phyloP scores from a whole-genome alignment of 768 basidiomycete genomes.

The Phallus indusiatus region DNA sequence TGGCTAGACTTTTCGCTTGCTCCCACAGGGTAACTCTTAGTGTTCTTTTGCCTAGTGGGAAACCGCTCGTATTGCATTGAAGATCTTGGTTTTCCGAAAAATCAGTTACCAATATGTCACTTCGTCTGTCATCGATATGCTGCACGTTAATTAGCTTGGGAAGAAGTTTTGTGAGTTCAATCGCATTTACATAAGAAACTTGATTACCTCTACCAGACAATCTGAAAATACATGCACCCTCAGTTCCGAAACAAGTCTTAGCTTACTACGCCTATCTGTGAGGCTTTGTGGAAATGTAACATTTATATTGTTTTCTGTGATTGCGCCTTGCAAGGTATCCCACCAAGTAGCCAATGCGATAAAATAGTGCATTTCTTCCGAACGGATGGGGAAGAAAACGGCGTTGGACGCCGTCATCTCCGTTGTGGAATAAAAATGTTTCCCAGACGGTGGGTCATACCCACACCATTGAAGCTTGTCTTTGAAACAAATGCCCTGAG shows the following conservation, averaged over 20 bases:
- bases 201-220: conserved; percentile 8
- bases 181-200: neutral
- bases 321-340: neutral
- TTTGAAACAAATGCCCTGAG: conserved; percentile 6
- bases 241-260: neutral
- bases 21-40: conserved; percentile 45
- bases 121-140: conserved; percentile 1
- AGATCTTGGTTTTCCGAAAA: conserved; percentile 46
- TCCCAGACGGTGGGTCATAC: conserved; percentile 4
- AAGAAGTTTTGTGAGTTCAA: neutral
- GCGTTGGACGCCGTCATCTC: neutral
- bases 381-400: neutral
- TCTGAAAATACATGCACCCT: conserved; percentile 2
- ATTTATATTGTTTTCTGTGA: neutral
- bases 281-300: neutral
- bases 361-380: conserved; percentile 7
- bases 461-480: conserved; percentile 10
- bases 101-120: conserved; percentile 52
- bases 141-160: neutral
- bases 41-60: conserved; percentile 36
- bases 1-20: conserved; percentile 32
- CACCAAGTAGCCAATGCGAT: conserved; percentile 8
- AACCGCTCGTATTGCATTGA: conserved; percentile 23
- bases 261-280: neutral
- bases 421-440: conserved; percentile 6